Conservation (phyloP, 352 stramenopile genomes). For the Sclerospora graminicola region DNA sequence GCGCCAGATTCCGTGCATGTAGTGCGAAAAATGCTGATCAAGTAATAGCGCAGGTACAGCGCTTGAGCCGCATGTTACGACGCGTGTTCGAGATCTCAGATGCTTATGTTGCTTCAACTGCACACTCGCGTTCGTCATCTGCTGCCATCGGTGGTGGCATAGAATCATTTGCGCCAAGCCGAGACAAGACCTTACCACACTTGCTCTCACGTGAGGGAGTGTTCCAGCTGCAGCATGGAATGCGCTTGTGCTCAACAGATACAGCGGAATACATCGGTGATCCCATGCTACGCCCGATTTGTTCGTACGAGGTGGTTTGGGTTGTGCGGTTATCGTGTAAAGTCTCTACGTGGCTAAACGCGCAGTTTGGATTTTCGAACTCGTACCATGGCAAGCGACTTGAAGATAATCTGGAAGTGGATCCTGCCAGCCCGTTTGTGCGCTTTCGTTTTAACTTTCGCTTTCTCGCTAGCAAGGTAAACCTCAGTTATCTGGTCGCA, state of each 20-base stretch:
- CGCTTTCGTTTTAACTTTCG: constrained; percentile 80
- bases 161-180: constrained; percentile 57
- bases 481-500: constrained; percentile 50
- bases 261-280: constrained; percentile 61
- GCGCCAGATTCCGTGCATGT: constrained; percentile 24
- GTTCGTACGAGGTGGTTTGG: constrained; percentile 62
- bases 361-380: constrained; percentile 47
- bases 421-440: constrained; percentile 27
- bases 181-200: constrained; percentile 40
- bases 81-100: constrained; percentile 81
- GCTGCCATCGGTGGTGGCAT: constrained; percentile 13
- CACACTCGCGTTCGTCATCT: constrained; percentile 38
- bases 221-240: constrained; percentile 49
- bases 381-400: constrained; percentile 62
- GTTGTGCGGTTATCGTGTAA: constrained; percentile 73
- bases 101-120: constrained; percentile 72
- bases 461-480: constrained; percentile 81
- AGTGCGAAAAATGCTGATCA: constrained; percentile 19
- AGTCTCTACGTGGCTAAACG: constrained; percentile 74
- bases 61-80: constrained; percentile 57
- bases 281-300: constrained; percentile 79
- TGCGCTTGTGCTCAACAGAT: constrained; percentile 69
- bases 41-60: constrained; percentile 43
- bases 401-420: constrained; percentile 64
- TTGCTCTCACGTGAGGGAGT: constrained; percentile 52